These are phyloP conservation scores for Cyclospora cayetanensis DNA, from an alignment of 169 alveolate species.

Conservation along the genomic window DNA sequence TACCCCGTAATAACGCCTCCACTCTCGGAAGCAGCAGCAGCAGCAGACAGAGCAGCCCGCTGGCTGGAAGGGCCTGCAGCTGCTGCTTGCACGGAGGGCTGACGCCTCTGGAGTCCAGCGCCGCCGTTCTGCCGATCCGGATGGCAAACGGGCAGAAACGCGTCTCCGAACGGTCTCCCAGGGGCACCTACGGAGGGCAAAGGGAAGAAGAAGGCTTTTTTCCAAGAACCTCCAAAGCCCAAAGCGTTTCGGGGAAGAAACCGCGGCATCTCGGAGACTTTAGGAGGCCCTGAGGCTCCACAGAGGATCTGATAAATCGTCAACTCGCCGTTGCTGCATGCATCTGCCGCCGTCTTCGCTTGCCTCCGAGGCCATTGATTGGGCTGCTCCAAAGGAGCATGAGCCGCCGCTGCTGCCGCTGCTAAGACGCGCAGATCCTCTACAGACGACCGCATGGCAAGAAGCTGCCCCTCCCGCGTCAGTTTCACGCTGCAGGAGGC, in stretches of 20 bases:
- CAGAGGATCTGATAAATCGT: conserved; percentile 3
- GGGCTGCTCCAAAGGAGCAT: too few relatives aligned
- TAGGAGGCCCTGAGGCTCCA: conserved; percentile 10
- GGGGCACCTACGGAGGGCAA: too few relatives aligned
- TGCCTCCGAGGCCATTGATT: not conserved
- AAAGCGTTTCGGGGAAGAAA: conserved; percentile 9
- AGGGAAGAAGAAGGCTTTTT: too few relatives aligned
- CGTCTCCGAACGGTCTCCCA: too few relatives aligned
- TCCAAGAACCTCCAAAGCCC: conserved; percentile 13
- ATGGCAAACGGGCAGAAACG: too few relatives aligned
- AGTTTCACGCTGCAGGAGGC: not conserved
- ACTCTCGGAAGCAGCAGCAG: conserved; percentile 5
- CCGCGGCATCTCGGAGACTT: conserved; percentile 9
- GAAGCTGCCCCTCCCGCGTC: not conserved
- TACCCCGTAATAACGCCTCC: not conserved
- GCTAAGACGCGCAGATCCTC: not conserved
- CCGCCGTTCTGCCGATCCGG: too few relatives aligned
- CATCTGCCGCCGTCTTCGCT: conserved; percentile 21
- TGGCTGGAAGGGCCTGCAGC: too few relatives aligned
- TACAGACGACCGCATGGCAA: not conserved
- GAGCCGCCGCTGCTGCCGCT: conserved; percentile 21
- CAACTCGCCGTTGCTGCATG: conserved; percentile 51
- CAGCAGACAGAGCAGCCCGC: too few relatives aligned
- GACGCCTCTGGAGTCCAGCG: too few relatives aligned
- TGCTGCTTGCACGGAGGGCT: too few relatives aligned